Evolutionary conservation across 768 basidiomycete species (phyloP), one percentile per base, ranked within the genome.

Genomic region (Naganishia randhawae): DNA sequence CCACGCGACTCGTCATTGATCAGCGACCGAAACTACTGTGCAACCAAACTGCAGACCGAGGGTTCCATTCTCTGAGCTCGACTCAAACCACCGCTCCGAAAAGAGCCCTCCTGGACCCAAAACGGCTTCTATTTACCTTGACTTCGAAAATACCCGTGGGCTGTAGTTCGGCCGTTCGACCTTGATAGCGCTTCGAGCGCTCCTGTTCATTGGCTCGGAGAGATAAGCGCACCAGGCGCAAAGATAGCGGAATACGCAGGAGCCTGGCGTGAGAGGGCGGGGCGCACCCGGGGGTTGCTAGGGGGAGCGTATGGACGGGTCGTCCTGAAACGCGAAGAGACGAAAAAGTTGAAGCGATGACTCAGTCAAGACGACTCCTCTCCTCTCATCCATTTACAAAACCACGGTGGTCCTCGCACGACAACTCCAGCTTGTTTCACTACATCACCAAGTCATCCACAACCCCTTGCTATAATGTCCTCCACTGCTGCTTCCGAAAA

Each of bases 401-500:
- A 63, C 2, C 25, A 14, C 8, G 25, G 11, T 50, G 32, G 16
- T 39, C 37, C 27, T 16, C 13, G 5, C 7, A 4, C 22, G n/a
- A 39, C 29, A 39, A 22, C n/a, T 14, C 57, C 16, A 19, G 22
- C 39, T 39, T 39, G 41, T 41, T 39, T 22, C 33, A 42, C 37
- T 31, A 29, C 31, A 14, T 22, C 42, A 41, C 7, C 32, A 48
- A 16, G 10, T 27, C n/a, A 19, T 35, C 27, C 2, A 50, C 42
- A 53, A 17, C 54, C 27, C 22, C 37, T 42, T 50, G 37, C 16
- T 39, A 33, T 22, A 55, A 70, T 70, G 65, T 66, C 65, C 32
- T 50, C 61, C 50, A 71, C 69, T 63, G 69, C 70, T 67, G 68
- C 77, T 45, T 69, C 66, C 51, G 73, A 76, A 66, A 77, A 76